Percentiles rank a stretch among this genome's conserved stretches.
These are phyloP conservation scores for Calocybe gambosa DNA, from an alignment of 1,284 basidiomycete species.

Conservation along the genomic window DNA sequence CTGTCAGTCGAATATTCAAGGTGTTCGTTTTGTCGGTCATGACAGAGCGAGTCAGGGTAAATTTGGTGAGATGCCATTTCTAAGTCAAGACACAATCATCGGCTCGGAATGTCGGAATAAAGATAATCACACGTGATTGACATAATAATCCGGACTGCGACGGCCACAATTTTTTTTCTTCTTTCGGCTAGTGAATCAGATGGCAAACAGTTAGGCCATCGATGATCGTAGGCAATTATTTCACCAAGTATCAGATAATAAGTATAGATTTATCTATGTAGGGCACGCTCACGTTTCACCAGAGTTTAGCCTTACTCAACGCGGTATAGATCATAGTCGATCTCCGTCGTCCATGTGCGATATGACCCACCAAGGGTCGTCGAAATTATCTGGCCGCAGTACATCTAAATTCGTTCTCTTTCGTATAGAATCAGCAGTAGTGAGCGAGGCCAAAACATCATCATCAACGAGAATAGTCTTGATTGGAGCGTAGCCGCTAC, in stretches of 20 bases:
- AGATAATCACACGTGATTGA: not conserved
- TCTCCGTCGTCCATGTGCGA: slow-evolving; percentile 12
- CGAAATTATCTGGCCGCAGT: slow-evolving; percentile 21
- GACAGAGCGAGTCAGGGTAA: not conserved
- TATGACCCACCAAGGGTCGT: slow-evolving; percentile 25
- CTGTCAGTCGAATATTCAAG: slow-evolving; percentile 66
- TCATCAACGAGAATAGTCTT: slow-evolving; percentile 24
- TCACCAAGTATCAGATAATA: too few relatives aligned
- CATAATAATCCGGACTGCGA: not conserved
- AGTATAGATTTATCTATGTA: too few relatives aligned
- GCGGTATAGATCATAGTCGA: slow-evolving; percentile 13
- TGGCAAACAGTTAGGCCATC: too few relatives aligned
- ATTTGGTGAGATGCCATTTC: not conserved
- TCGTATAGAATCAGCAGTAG: slow-evolving; percentile 2
- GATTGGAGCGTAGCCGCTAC: slow-evolving; percentile 15
- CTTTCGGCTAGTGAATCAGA: too few relatives aligned
- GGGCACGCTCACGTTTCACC: too few relatives aligned
- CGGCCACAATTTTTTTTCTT: too few relatives aligned
- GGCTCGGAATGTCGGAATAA: slow-evolving; percentile 2
- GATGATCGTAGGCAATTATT: too few relatives aligned
- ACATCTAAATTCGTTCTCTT: slow-evolving; percentile 12
- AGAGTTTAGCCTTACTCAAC: too few relatives aligned
- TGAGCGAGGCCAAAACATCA: slow-evolving; percentile 18
- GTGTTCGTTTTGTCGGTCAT: slow-evolving; percentile 30
- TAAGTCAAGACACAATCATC: not conserved